These are phyloP conservation scores for Chrysanthemum makinoi DNA, from an alignment of 129 eudicot genomes.

Conservation along the genomic window DNA sequence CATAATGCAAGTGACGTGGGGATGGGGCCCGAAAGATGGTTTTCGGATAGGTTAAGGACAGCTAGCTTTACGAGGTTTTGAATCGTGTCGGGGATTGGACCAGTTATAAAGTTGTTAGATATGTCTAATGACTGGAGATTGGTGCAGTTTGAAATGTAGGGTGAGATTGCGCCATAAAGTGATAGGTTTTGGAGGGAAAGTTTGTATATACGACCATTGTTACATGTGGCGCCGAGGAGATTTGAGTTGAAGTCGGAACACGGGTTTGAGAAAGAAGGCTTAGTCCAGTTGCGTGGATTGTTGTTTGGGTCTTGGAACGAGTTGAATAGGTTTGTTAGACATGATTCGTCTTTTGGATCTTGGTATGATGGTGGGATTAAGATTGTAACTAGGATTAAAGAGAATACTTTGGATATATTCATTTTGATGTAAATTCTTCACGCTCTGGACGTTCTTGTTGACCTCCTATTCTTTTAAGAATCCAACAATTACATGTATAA, in stretches of 20 bases:
- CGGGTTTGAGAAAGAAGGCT: constrained; percentile 32
- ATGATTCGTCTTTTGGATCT: constrained; percentile 40
- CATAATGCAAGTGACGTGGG: constrained; percentile 48
- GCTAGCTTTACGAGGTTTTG: constrained; percentile 46
- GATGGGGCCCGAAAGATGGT: constrained; percentile 46
- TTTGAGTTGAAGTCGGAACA: constrained; percentile 38
- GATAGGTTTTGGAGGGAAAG: constrained; percentile 37
- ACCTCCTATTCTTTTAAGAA: no score
- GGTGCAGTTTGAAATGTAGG: constrained; percentile 38
- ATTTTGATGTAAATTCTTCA: neutral
- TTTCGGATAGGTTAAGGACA: constrained; percentile 57
- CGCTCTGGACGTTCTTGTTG: no score
- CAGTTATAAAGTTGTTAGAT: constrained; percentile 54
- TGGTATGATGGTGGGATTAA: constrained; percentile 19
- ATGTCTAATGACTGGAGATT: constrained; percentile 65
- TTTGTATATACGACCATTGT: constrained; percentile 49
- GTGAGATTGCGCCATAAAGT: constrained; percentile 37
- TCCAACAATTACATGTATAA: no score
- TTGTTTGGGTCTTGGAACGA: constrained; percentile 34
- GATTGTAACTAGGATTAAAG: neutral
- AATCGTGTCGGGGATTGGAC: constrained; percentile 46
- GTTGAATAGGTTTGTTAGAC: constrained; percentile 31
- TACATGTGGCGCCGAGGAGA: constrained; percentile 46
- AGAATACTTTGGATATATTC: neutral
- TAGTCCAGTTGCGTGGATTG: constrained; percentile 37